Conservation (phyloP, 345 rosid genomes). For the Populus deltoides region DNA sequence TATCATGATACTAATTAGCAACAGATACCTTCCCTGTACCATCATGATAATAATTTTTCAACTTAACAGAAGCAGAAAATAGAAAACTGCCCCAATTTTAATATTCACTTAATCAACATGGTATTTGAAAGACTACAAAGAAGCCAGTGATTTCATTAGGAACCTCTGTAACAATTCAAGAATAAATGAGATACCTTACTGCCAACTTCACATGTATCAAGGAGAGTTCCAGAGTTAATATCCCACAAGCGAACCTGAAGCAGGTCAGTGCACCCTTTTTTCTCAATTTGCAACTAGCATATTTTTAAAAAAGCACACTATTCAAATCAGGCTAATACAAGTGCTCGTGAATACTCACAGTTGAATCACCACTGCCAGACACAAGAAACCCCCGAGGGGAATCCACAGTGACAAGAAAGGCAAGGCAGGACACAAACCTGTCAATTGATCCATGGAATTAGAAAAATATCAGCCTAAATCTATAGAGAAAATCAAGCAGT, state of each 20-base stretch:
- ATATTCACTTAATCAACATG: not conserved
- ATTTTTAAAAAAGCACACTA: not conserved
- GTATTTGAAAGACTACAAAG: not conserved
- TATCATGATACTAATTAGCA: not conserved
- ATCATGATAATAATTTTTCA: not conserved
- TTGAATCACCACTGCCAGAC: constrained; percentile 95
- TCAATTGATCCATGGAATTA: constrained; percentile 10
- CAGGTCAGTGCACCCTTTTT: too few relatives aligned
- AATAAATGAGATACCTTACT: constrained; percentile 45
- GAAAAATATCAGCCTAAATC: not conserved
- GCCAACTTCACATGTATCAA: constrained; percentile 76
- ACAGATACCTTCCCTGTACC: not conserved
- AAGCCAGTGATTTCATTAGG: not conserved
- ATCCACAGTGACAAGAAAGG: constrained; percentile 55
- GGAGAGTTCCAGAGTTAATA: constrained; percentile 68
- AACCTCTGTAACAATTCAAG: constrained; percentile 2
- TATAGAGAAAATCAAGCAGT: not conserved
- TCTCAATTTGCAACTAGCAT: too few relatives aligned
- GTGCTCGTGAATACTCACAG: constrained; percentile 47
- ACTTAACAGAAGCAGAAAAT: not conserved
- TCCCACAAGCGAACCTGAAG: constrained; percentile 91
- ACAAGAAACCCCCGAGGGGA: constrained; percentile 62
- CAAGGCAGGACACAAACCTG: constrained; percentile 80
- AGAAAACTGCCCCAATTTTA: not conserved
- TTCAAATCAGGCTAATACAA: not conserved